Percentiles rank a stretch among this genome's conserved stretches.
Conservation (phyloP, 2,329 filamentous ascomycete genomes). For the Cercospora zeina region DNA sequence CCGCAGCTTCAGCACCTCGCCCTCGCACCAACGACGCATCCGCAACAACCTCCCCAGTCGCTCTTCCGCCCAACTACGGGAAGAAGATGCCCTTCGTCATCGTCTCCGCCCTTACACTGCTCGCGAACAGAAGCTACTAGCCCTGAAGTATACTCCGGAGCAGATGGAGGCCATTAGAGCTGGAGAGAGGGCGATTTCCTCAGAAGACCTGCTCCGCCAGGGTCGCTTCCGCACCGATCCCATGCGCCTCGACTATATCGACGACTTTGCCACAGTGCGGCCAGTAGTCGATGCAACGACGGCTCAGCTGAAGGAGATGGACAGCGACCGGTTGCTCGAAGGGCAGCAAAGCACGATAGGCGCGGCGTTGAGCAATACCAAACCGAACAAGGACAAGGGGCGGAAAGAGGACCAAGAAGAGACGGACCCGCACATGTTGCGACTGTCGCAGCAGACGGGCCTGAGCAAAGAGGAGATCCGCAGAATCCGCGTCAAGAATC, state of each 20-base stretch:
- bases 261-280: conserved; percentile 76
- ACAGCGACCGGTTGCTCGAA: conserved; percentile 53
- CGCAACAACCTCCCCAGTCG: conserved; percentile 26
- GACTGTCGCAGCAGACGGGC: conserved; percentile 59
- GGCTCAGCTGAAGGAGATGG: conserved; percentile 54
- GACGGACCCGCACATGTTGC: conserved; percentile 50
- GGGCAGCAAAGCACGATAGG: conserved; percentile 14
- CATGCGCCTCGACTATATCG: conserved; percentile 72
- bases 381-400: conserved; percentile 43
- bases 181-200: conserved; percentile 73
- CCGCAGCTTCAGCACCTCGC: conserved; percentile 47
- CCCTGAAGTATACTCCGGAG: conserved; percentile 70
- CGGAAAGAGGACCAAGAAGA: conserved; percentile 33
- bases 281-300: conserved; percentile 69
- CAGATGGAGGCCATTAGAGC: conserved; percentile 81
- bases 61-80: conserved; percentile 34
- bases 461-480: conserved; percentile 52
- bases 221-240: conserved; percentile 70
- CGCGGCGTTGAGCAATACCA: conserved; percentile 1
- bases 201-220: conserved; percentile 72
- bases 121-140: conserved; percentile 63
- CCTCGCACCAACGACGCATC: conserved; percentile 43
- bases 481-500: conserved; percentile 64
- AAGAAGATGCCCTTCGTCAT: conserved; percentile 25
- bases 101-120: conserved; percentile 58